Evolutionary conservation across 495 filamentous ascomycete genomes (phyloP).

Genomic region (Hypomontagnella monticulosa): DNA sequence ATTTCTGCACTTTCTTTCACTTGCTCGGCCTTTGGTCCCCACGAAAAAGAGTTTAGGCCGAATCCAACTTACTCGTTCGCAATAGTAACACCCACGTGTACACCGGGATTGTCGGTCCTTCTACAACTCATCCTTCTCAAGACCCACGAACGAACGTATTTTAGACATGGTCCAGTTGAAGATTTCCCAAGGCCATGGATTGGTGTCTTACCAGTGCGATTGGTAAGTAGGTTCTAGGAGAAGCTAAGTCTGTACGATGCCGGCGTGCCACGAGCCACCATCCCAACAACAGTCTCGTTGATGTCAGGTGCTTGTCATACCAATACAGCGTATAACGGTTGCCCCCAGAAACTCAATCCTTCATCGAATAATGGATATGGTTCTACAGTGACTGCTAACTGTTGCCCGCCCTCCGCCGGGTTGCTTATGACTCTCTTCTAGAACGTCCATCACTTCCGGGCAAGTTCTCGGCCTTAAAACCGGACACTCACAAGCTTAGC

Average conservation of each 20-base stretch:
- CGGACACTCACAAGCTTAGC: background rate
- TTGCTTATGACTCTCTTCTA: slow-evolving; percentile 11
- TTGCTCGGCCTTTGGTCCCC: slow-evolving; percentile 11
- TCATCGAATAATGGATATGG: background rate
- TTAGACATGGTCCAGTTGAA: background rate
- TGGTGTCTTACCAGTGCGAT: slow-evolving; percentile 8
- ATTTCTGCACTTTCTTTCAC: background rate
- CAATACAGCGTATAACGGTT: background rate
- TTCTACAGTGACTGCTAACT: no score
- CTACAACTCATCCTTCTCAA: background rate
- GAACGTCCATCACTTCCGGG: background rate
- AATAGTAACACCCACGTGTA: slow-evolving; percentile 15
- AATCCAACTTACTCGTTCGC: background rate
- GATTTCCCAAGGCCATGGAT: slow-evolving; percentile 13
- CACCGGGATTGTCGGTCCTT: slow-evolving; percentile 5
- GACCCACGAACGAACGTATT: background rate
- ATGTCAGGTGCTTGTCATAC: slow-evolving; percentile 8
- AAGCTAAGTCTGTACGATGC: slow-evolving; percentile 1
- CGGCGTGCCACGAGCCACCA: background rate
- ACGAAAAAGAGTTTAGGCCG: background rate
- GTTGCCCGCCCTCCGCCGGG: background rate
- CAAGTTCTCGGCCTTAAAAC: no score
- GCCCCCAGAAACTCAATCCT: no score
- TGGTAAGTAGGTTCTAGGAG: background rate
- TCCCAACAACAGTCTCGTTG: background rate